Base-by-base conservation (phyloP, 495 filamentous ascomycete genomes). In the Chaetomidium leptoderma region DNA sequence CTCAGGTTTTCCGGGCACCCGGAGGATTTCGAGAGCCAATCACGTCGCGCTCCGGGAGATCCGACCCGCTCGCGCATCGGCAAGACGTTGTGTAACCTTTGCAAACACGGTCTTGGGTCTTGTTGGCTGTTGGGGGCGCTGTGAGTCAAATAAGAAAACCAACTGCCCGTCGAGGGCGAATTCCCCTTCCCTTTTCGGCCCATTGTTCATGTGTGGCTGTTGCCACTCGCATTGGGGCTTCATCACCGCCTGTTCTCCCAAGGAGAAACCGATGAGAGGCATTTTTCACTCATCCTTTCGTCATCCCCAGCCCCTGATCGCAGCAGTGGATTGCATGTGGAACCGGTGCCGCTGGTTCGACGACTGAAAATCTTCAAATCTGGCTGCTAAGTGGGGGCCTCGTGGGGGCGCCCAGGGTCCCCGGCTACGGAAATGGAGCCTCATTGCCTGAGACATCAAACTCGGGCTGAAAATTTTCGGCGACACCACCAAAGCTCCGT, bases 391-490 rank as follows among this genome's bases (percentile, higher is more conserved):
- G 64, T 65, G 64, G 67, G 63, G 66, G 58, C 43, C 17, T 42
- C 56, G 61, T 59, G 54, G 56, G 55, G 54, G 51, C 40, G 5
- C 1, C 33, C n/a, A 32, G 52, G 57, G 23, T 24, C 35, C 51
- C 51, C 29, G 30, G 51, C 11, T 24, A 10, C 8, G 14, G n/a
- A 37, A 51, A 59, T 48, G 35, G 67, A 71, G 65, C 63, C 66
- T 67, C 68, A 60, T 37, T 62, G 62, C 68, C 66, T 66, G 64
- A 71, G 64, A 69, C 66, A 69, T 63, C 66, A 68, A 66, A 57
- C 35, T n/a, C 29, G 45, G 33, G 53, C 53, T 60, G 62, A 65
- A 70, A 68, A 63, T 59, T 70, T 70, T 68, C 64, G 55, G 51
- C 46, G 55, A 46, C 63, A 58, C 60, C 55, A 52, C 50, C 40